These are phyloP conservation scores for Phytopythium delawarense DNA, from an alignment of 352 stramenopile genomes.

Conservation along the genomic window DNA sequence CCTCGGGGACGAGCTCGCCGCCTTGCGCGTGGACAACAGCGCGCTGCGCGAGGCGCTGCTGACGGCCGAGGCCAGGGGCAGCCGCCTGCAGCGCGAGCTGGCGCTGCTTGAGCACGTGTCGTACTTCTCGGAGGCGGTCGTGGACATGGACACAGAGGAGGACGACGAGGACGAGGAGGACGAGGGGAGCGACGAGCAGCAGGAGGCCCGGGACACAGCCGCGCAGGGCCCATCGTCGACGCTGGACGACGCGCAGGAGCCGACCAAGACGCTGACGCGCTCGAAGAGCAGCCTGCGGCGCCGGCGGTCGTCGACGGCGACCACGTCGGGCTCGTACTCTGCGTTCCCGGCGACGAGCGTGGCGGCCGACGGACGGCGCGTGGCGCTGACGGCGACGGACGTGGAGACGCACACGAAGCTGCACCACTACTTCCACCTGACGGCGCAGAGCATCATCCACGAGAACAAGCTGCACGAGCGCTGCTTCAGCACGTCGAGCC, in stretches of 20 bases:
- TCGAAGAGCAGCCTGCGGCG: constrained; percentile 18
- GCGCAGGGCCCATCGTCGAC: background rate
- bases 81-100: constrained; percentile 67
- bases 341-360: constrained; percentile 29
- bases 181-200: constrained; percentile 15
- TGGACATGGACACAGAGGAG: constrained; percentile 63
- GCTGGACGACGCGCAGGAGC: background rate
- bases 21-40: constrained; percentile 38
- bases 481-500: constrained; percentile 77
- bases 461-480: constrained; percentile 79
- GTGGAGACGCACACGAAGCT: constrained; percentile 79
- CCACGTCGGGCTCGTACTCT: constrained; percentile 23
- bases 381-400: constrained; percentile 48
- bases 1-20: constrained; percentile 29
- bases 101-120: constrained; percentile 73
- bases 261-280: constrained; percentile 8
- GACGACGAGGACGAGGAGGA: constrained; percentile 49
- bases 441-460: constrained; percentile 82
- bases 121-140: constrained; percentile 63
- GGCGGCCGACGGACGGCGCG: constrained; percentile 24
- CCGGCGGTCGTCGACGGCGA: constrained; percentile 19
- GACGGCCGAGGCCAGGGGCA: constrained; percentile 59
- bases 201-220: constrained; percentile 5
- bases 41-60: constrained; percentile 53
- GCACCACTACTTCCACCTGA: constrained; percentile 87